A percentile compares a stretch with the other conserved stretches of the same genome.
phyloP scores from a whole-genome alignment of 2,329 filamentous ascomycete species.

The Stylonectria norvegica region DNA sequence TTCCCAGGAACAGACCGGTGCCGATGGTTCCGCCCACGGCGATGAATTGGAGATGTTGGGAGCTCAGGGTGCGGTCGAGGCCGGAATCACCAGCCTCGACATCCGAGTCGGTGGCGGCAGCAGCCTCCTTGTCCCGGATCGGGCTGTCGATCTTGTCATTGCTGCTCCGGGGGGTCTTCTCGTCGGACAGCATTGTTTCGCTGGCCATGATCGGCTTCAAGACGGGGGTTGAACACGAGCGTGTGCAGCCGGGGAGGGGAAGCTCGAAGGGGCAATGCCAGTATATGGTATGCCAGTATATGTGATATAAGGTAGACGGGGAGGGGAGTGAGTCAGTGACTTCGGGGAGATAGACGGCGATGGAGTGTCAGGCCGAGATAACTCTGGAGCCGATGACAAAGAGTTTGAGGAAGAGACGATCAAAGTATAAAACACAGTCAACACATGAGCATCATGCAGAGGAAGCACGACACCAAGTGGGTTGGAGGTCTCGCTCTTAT shows the following conservation, averaged over 20 bases:
- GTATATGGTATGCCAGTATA: too few species aligned
- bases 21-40: slow-evolving; percentile 63
- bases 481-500: neutral
- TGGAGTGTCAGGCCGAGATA: neutral
- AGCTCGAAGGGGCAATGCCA: too few species aligned
- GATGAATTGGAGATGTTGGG: slow-evolving; percentile 48
- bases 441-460: neutral
- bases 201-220: too few species aligned
- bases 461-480: neutral
- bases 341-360: neutral
- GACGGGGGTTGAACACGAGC: too few species aligned
- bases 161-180: slow-evolving; percentile 29
- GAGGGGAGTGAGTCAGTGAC: too few species aligned
- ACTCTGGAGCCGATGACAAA: neutral
- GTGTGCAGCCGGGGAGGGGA: too few species aligned
- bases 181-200: too few species aligned
- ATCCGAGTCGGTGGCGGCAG: too few species aligned
- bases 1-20: slow-evolving; percentile 69
- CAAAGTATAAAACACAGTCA: neutral
- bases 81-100: slow-evolving; percentile 36
- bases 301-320: too few species aligned
- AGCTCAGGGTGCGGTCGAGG: slow-evolving; percentile 36
- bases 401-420: neutral
- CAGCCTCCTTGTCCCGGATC: slow-evolving; percentile 14
- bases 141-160: slow-evolving; percentile 24